Evolutionary conservation across 2,329 filamentous ascomycete species (phyloP).

Genomic region (Huntiella bhutanensis): DNA sequence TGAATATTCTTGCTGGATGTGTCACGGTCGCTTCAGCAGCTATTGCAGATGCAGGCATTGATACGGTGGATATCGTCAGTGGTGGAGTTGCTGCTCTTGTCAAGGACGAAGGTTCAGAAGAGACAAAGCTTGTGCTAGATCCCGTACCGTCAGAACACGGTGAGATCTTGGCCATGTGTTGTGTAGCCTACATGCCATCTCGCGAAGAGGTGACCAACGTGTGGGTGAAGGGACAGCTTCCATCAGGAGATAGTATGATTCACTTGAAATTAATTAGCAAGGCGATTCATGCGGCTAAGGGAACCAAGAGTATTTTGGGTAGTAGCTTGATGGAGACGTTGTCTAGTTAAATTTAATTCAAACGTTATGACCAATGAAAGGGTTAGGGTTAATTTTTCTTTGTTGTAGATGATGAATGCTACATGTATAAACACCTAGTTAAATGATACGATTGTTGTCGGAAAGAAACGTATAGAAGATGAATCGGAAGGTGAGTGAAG

Average conservation of each 20-base stretch:
- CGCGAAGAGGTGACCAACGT: constrained; percentile 86
- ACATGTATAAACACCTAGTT: constrained; percentile 10
- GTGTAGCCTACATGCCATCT: constrained; percentile 71
- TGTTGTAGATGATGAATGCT: constrained; percentile 21
- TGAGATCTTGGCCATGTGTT: constrained; percentile 62
- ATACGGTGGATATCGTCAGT: constrained; percentile 77
- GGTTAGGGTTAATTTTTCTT: constrained; percentile 14
- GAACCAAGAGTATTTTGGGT: constrained; percentile 17
- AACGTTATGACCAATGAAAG: too few relatives aligned
- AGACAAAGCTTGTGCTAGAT: constrained; percentile 47
- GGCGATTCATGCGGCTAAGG: constrained; percentile 25
- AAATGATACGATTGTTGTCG: neutral
- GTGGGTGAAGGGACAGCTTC: constrained; percentile 65
- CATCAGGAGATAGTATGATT: constrained; percentile 20
- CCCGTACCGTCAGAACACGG: constrained; percentile 66
- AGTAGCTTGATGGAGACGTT: constrained; percentile 20
- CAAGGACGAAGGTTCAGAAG: constrained; percentile 17
- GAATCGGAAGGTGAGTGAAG: too few relatives aligned
- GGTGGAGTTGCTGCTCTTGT: constrained; percentile 79
- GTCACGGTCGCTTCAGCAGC: constrained; percentile 89
- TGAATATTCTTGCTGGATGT: constrained; percentile 81
- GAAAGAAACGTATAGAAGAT: neutral
- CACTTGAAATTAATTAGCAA: constrained; percentile 21
- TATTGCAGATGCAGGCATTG: constrained; percentile 84
- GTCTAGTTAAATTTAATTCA: constrained; percentile 13